These are phyloP conservation scores for Globisporangium alternatum DNA, from an alignment of 352 stramenopile genomes.

Conservation along the genomic window DNA sequence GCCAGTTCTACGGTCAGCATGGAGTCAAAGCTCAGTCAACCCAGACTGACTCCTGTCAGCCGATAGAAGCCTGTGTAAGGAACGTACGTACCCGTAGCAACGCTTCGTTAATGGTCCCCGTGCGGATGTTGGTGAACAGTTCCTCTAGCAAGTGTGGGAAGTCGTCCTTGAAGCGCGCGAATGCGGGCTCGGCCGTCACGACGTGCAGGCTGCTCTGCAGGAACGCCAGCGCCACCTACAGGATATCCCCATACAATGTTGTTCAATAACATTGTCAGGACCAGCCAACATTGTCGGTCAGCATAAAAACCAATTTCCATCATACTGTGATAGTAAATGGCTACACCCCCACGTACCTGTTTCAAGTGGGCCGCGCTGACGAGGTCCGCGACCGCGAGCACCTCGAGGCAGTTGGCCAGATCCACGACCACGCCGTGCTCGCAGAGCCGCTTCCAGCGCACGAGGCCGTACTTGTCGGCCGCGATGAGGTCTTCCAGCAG, in stretches of 20 bases:
- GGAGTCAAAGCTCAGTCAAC: slow-evolving; percentile 1
- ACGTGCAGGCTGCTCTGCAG: slow-evolving; percentile 19
- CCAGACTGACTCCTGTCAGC: neutral
- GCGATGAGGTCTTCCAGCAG: slow-evolving; percentile 73
- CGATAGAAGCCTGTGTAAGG: too few species aligned
- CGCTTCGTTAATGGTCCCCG: slow-evolving; percentile 25
- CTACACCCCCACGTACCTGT: slow-evolving; percentile 19
- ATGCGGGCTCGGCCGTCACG: slow-evolving; percentile 19
- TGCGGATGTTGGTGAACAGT: slow-evolving; percentile 35
- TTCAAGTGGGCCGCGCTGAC: slow-evolving; percentile 57
- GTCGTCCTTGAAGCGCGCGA: slow-evolving; percentile 27
- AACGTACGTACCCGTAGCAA: slow-evolving; percentile 31
- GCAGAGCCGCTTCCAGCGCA: slow-evolving; percentile 64
- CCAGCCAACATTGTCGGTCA: neutral
- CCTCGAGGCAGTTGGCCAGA: slow-evolving; percentile 47
- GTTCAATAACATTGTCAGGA: too few species aligned
- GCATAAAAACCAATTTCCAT: neutral
- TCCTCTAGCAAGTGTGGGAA: slow-evolving; percentile 46
- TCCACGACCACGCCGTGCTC: slow-evolving; percentile 52
- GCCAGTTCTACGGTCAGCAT: slow-evolving; percentile 32
- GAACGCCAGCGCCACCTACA: slow-evolving; percentile 19
- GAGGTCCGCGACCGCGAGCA: slow-evolving; percentile 59
- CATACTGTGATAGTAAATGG: neutral
- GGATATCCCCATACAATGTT: too few species aligned
- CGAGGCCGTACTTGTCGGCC: slow-evolving; percentile 69